Evolutionary conservation across 768 basidiomycete genomes (phyloP).

Genomic region (Hygrocybe coccinea): DNA sequence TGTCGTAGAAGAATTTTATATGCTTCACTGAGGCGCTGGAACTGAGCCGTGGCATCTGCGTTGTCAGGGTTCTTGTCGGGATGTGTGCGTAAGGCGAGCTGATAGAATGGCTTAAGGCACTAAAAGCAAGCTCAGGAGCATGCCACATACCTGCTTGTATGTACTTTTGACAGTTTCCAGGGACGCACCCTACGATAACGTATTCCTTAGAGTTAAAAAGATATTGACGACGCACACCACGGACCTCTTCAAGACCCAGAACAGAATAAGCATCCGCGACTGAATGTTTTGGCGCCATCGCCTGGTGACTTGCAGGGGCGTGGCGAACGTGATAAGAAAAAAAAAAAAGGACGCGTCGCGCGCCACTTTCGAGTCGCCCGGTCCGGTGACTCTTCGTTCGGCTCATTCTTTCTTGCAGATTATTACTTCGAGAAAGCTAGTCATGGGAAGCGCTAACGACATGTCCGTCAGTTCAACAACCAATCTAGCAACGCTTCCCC

Average conservation of each 20-base stretch:
- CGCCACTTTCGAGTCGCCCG: too few species aligned
- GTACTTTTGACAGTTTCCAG: slow-evolving; percentile 60
- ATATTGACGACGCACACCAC: slow-evolving; percentile 7
- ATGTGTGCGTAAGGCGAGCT: slow-evolving; percentile 65
- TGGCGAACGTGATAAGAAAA: not conserved
- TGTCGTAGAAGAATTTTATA: slow-evolving; percentile 59
- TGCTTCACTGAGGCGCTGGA: slow-evolving; percentile 65
- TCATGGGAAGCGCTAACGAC: not conserved
- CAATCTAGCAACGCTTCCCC: too few species aligned
- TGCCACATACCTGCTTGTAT: slow-evolving; percentile 57
- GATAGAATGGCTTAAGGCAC: slow-evolving; percentile 1
- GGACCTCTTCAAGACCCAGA: slow-evolving; percentile 55
- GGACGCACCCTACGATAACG: slow-evolving; percentile 45
- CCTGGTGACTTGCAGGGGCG: not conserved
- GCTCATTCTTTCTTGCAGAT: too few species aligned
- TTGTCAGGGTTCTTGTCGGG: slow-evolving; percentile 74
- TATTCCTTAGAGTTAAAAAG: slow-evolving; percentile 11
- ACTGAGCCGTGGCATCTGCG: slow-evolving; percentile 59
- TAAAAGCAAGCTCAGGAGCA: not conserved
- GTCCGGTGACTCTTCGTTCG: too few species aligned
- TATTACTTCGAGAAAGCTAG: too few species aligned
- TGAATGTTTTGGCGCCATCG: slow-evolving; percentile 7
- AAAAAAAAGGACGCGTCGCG: not conserved
- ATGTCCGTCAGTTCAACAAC: slow-evolving; percentile 4
- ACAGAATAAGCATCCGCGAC: slow-evolving; percentile 32